phyloP scores from a whole-genome alignment of 2,329 filamentous ascomycete genomes.

The Davidsoniella australis region DNA sequence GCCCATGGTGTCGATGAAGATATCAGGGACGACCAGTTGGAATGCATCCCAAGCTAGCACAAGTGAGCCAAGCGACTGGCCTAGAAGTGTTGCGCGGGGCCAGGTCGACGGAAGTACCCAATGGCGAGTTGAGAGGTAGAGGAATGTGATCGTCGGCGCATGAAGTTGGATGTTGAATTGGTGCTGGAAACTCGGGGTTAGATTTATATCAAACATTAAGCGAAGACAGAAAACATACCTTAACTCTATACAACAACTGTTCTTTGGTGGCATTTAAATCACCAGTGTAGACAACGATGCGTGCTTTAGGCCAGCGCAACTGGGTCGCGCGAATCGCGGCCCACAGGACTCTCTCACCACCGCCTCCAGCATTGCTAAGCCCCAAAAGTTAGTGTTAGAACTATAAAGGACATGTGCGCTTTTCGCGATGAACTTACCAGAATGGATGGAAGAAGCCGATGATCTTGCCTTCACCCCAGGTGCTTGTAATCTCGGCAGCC shows the following conservation, averaged over 20 bases:
- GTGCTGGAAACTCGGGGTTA: slow-evolving; percentile 28
- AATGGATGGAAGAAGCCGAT: slow-evolving; percentile 97
- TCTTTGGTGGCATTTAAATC: slow-evolving; percentile 78
- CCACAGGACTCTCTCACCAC: slow-evolving; percentile 91
- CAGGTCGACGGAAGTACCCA: slow-evolving; percentile 78
- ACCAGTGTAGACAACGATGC: slow-evolving; percentile 87
- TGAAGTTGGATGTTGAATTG: slow-evolving; percentile 89
- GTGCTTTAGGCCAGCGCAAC: slow-evolving; percentile 69
- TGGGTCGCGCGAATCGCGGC: slow-evolving; percentile 86
- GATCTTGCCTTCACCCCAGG: slow-evolving; percentile 56
- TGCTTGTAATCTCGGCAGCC: slow-evolving; percentile 13
- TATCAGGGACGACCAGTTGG: slow-evolving; percentile 74
- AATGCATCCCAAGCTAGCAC: slow-evolving; percentile 85
- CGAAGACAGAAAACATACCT: slow-evolving; percentile 30
- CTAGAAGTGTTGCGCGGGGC: slow-evolving; percentile 80
- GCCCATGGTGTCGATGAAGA: slow-evolving; percentile 96
- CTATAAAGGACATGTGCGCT: not conserved
- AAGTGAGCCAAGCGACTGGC: slow-evolving; percentile 83
- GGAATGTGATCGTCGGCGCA: slow-evolving; percentile 64
- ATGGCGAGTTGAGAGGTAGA: slow-evolving; percentile 76
- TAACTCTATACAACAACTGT: slow-evolving; percentile 59
- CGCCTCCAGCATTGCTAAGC: slow-evolving; percentile 70
- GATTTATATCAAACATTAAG: slow-evolving; percentile 9
- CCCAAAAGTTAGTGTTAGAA: not conserved
- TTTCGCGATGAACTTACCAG: slow-evolving; percentile 40